Percentiles rank a stretch among this genome's conserved stretches.
Evolutionary conservation across 2,329 filamentous ascomycete species (phyloP).

Genomic region (Sphaerulina musiva): DNA sequence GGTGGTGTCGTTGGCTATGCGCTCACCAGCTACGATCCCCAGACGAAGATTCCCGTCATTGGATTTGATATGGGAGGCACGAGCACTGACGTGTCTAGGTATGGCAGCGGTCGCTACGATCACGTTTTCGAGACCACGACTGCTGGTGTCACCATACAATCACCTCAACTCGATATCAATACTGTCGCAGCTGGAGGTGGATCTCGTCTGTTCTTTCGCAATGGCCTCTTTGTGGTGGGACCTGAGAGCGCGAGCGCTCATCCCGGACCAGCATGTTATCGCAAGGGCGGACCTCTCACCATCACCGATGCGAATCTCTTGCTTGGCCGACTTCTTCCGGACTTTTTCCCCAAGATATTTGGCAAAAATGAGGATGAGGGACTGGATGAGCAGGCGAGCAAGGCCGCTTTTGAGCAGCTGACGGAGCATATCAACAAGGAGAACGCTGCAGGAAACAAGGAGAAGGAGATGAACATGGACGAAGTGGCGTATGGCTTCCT

Average conservation of each 20-base stretch:
- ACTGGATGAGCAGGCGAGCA: conserved; percentile 68
- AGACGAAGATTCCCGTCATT: conserved; percentile 78
- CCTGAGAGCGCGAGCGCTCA: conserved; percentile 85
- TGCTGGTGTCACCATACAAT: conserved; percentile 88
- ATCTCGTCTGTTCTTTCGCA: conserved; percentile 76
- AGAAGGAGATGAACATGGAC: conserved; percentile 64
- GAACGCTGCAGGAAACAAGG: conserved; percentile 52
- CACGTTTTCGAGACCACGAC: conserved; percentile 93
- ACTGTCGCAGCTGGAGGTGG: conserved; percentile 89
- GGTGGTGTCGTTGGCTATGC: conserved; percentile 91
- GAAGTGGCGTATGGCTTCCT: conserved; percentile 86
- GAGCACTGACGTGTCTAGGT: conserved; percentile 83
- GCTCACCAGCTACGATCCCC: conserved; percentile 78
- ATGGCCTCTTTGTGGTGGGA: conserved; percentile 83
- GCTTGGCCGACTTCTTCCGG: conserved; percentile 73
- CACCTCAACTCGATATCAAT: conserved; percentile 88
- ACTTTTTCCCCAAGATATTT: conserved; percentile 94
- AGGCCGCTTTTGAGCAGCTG: conserved; percentile 67
- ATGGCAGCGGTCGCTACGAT: conserved; percentile 71
- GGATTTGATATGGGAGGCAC: conserved; percentile 96
- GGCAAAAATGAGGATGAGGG: conserved; percentile 80
- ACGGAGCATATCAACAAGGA: conserved; percentile 73
- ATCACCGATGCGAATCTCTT: conserved; percentile 92
- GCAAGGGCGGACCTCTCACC: conserved; percentile 80
- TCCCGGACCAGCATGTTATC: conserved; percentile 83